Base-by-base conservation (phyloP, 805 yeast species). In the Barnettozyma sucrosica region DNA sequence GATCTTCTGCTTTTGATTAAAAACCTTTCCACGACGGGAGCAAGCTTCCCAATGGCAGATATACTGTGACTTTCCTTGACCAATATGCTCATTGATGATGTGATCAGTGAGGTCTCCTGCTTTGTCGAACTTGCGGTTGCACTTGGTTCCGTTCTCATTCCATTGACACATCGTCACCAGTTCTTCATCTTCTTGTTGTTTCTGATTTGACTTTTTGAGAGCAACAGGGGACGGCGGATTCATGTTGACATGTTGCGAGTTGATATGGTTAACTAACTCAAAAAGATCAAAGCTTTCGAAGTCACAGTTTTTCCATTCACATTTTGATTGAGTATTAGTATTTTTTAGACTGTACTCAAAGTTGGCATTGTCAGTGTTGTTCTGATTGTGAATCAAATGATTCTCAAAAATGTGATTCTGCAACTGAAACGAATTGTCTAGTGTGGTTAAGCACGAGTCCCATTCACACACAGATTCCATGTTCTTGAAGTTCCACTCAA, bases 1-100 rank as follows among this genome's bases (percentile, higher is more conserved):
- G 8, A 89, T 68, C 65, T 92, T 93, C 57, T 92, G 98, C 26
- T 93, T 73, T 63, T 92, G 98, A 9, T 76, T 66, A 60, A 92
- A 93, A 3, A 75, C 74, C 51, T 77, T 73, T 4, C 77, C 74
- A 25, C 66, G 62, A 34, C 97, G 76, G 20, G 75, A 75, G 65
- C 99, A 93, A 3, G 77, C 83, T 9, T 72, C 63, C 99, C 99
- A 93, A 36, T 66, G 58, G 61, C 99, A 93, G 13, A 65, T 63
- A 59, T 90, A 89, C 20, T 68, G 64, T 2, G 84, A 75, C 60
- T 84, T 76, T 2, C 97, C 89, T 9, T 83, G 75, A 2, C 85
- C 85, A 16, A 93, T 70, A 62, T 93, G 99, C 18, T 65, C 72
- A 6, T 69, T 64, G 8, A 80, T 75, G 18, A 93, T 58, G 65